Conservation (phyloP, 495 filamentous ascomycete species). For the Margaritispora aquatica region DNA sequence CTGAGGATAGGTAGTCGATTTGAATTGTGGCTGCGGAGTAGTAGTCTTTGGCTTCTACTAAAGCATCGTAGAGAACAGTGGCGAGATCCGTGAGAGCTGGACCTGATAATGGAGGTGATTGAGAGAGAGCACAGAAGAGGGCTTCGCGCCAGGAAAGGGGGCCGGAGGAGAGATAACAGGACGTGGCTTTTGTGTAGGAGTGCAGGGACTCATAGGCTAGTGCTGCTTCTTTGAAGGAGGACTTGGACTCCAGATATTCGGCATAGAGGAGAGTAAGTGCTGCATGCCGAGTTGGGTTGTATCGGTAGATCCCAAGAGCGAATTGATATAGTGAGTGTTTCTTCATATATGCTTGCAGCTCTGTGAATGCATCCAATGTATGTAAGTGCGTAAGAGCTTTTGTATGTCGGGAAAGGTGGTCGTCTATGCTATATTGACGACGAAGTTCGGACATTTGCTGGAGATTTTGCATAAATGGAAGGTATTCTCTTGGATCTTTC, state of each 20-base stretch:
- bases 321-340: slow-evolving; percentile 74
- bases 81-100: slow-evolving; percentile 56
- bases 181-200: slow-evolving; percentile 62
- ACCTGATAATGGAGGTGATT: slow-evolving; percentile 45
- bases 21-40: slow-evolving; percentile 71
- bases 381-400: slow-evolving; percentile 79
- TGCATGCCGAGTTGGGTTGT: slow-evolving; percentile 51
- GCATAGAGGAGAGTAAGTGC: slow-evolving; percentile 72
- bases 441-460: slow-evolving; percentile 64
- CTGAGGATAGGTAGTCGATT: slow-evolving; percentile 68
- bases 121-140: slow-evolving; percentile 66
- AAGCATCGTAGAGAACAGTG: slow-evolving; percentile 56
- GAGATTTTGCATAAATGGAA: slow-evolving; percentile 85
- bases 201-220: slow-evolving; percentile 82
- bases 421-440: slow-evolving; percentile 78
- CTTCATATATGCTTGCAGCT: slow-evolving; percentile 64
- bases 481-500: slow-evolving; percentile 90
- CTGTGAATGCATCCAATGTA: slow-evolving; percentile 52
- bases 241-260: slow-evolving; percentile 63
- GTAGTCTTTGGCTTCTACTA: slow-evolving; percentile 78
- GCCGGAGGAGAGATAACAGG: slow-evolving; percentile 73
- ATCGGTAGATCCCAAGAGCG: slow-evolving; percentile 78
- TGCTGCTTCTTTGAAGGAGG: slow-evolving; percentile 77
- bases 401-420: slow-evolving; percentile 64
- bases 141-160: slow-evolving; percentile 77